Base-by-base conservation (phyloP, 768 basidiomycete species). In the Leccinum imitatum region DNA sequence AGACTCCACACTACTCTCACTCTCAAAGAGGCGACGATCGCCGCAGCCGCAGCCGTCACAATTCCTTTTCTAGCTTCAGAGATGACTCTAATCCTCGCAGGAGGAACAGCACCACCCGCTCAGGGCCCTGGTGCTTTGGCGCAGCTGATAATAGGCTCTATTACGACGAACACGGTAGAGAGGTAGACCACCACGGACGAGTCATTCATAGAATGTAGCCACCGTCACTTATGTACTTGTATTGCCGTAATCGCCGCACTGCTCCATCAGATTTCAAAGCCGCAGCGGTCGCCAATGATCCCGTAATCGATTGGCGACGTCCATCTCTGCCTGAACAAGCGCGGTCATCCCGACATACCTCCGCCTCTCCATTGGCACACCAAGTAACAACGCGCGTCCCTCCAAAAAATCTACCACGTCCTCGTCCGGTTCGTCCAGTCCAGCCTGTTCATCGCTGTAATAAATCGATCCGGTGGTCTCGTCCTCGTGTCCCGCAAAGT, bases 201-300 rank as follows among this genome's bases (percentile, higher is more conserved):
- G 56, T 69, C 53, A 65, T 69, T 15, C 63, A 69, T 44, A 67
- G 67, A 56, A 69, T 69, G 67, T 69, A 69, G 46, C 8, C 35
- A 7, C 54, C 33, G 9, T 56, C 19, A 46, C 13, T 41, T 35
- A 39, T 46, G 19, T 44, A 46, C n/a, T 41, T 41, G 41, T 41
- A 41, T n/a, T 41, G n/a, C 9, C 41, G 52, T 41, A n/a, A 44
- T 3, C 60, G 59, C 19, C 50, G 51, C 57, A 56, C 6, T 31
- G 30, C 48, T n/a, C 11, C 6, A 33, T 21, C 8, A 55, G 59
- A 33, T 14, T 27, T 59, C 73, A 89, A 46, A 84, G 73, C 59
- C 76, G 81, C 57, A 86, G 82, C 0, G 86, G 89, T 25, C 79
- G 74, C 90, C 90, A 91, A 67, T 91, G 88, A 27, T 77, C 79